These are phyloP conservation scores for Gossypium thurberi DNA, from an alignment of 345 rosid species.

Conservation along the genomic window DNA sequence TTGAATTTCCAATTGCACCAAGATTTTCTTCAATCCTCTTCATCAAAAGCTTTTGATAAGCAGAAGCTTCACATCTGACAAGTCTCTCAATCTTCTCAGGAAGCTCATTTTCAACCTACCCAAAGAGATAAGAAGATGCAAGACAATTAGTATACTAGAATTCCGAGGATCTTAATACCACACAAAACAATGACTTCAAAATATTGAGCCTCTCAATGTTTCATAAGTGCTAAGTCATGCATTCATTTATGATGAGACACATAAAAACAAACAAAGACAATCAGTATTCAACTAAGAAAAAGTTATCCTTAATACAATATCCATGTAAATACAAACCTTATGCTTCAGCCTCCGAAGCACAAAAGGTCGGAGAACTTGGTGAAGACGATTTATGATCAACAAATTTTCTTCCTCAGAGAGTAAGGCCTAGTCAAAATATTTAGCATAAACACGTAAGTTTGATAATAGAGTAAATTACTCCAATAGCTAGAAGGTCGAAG, in stretches of 20 bases:
- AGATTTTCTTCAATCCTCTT: constrained; percentile 90
- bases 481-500: constrained; percentile 10
- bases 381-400: constrained; percentile 85
- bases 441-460: constrained; percentile 6
- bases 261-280: background rate
- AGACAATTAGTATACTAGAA: background rate
- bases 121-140: constrained; percentile 19
- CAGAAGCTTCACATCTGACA: constrained; percentile 85
- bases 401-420: constrained; percentile 93
- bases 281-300: background rate
- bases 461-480: constrained; percentile 1
- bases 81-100: constrained; percentile 94
- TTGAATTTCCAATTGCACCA: constrained; percentile 73
- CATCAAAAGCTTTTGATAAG: constrained; percentile 89
- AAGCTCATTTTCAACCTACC: constrained; percentile 79
- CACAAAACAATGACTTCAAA: background rate
- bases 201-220: background rate
- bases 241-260: background rate
- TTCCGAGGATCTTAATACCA: background rate
- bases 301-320: constrained; percentile 5
- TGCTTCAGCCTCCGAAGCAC: constrained; percentile 89
- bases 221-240: background rate
- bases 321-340: constrained; percentile 45
- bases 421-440: constrained; percentile 47
- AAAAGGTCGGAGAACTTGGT: constrained; percentile 94